Percentiles rank a stretch among this genome's conserved stretches.
phyloP scores from a whole-genome alignment of 768 basidiomycete species.

The Thelephora aurantiotincta region DNA sequence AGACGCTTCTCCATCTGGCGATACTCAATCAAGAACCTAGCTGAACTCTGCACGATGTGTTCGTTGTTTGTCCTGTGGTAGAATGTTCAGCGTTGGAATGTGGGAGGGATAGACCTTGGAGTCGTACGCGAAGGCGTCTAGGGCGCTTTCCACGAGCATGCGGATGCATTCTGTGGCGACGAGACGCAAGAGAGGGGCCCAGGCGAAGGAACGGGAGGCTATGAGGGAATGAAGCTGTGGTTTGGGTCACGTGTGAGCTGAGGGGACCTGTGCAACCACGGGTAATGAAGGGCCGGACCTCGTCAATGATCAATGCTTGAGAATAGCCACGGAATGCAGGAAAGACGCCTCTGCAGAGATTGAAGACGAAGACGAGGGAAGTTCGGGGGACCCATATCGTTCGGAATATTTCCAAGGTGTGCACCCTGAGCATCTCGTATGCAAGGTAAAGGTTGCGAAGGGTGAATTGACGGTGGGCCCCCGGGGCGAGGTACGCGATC shows the following conservation, averaged over 20 bases:
- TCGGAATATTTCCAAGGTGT: slow-evolving; percentile 39
- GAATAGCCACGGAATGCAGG: slow-evolving; percentile 79
- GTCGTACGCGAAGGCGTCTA: slow-evolving; percentile 67
- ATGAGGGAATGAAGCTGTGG: slow-evolving; percentile 54
- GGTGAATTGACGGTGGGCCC: slow-evolving; percentile 54
- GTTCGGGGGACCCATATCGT: slow-evolving; percentile 41
- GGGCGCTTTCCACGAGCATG: slow-evolving; percentile 44
- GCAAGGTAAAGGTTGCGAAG: slow-evolving; percentile 44
- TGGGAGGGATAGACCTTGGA: not conserved
- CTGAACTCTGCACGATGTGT: slow-evolving; percentile 56
- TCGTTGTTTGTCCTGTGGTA: slow-evolving; percentile 50
- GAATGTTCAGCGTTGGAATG: slow-evolving; percentile 2
- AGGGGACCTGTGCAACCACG: not conserved
- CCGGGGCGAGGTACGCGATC: slow-evolving; percentile 28
- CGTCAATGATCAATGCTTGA: slow-evolving; percentile 74
- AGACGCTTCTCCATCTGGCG: slow-evolving; percentile 68
- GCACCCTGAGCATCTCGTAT: slow-evolving; percentile 34
- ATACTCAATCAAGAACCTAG: slow-evolving; percentile 62
- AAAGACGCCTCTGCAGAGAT: slow-evolving; percentile 59
- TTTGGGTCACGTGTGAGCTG: too few species aligned
- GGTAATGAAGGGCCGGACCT: slow-evolving; percentile 33
- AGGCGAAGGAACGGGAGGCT: slow-evolving; percentile 57
- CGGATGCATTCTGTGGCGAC: slow-evolving; percentile 49
- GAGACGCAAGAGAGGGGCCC: slow-evolving; percentile 45
- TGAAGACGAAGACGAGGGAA: slow-evolving; percentile 54